A percentile compares a stretch with the other conserved stretches of the same genome.
These are phyloP conservation scores for Hypoxylon sp. DNA, from an alignment of 2,329 filamentous ascomycete species.

Conservation along the genomic window DNA sequence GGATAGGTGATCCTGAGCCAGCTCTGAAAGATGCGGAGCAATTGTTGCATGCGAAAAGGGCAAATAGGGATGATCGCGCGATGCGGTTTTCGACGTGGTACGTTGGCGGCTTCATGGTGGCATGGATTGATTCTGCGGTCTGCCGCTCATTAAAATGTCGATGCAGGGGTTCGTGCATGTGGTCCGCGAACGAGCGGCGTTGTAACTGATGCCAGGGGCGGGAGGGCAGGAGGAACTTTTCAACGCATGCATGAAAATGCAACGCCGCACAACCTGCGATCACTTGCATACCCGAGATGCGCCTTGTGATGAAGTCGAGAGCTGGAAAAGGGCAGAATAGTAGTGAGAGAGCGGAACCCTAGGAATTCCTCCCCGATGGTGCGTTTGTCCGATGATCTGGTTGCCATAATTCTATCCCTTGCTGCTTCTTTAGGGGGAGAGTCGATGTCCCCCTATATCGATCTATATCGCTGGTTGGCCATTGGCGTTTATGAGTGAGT, in stretches of 20 bases:
- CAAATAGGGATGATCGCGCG: slow-evolving; percentile 29
- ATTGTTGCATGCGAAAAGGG: slow-evolving; percentile 21
- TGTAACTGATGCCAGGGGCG: slow-evolving; percentile 31
- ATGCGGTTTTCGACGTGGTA: slow-evolving; percentile 35
- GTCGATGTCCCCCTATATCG: slow-evolving; percentile 37
- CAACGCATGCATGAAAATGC: slow-evolving; percentile 37
- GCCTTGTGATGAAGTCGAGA: slow-evolving; percentile 38
- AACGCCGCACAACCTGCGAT: slow-evolving; percentile 38
- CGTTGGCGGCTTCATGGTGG: slow-evolving; percentile 34
- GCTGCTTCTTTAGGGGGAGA: slow-evolving; percentile 24
- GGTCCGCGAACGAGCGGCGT: slow-evolving; percentile 24
- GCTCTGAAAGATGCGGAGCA: slow-evolving; percentile 44
- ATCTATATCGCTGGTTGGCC: slow-evolving; percentile 36
- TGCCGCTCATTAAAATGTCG: slow-evolving; percentile 35
- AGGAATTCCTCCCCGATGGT: slow-evolving; percentile 40
- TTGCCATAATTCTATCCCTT: slow-evolving; percentile 40
- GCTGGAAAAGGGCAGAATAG: slow-evolving; percentile 42
- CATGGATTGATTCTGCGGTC: slow-evolving; percentile 38
- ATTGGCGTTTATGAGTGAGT: slow-evolving; percentile 38
- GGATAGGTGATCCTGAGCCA: slow-evolving; percentile 46
- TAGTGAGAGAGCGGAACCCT: slow-evolving; percentile 43
- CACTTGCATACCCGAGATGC: slow-evolving; percentile 42
- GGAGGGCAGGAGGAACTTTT: slow-evolving; percentile 24
- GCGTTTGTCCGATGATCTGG: slow-evolving; percentile 39
- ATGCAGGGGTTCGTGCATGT: slow-evolving; percentile 39